Percentiles rank a stretch among this genome's conserved stretches.
These are phyloP conservation scores for Pseudisothecium myosuroides DNA, from an alignment of 225 moss, liverwort and hornwort species.

Conservation along the genomic window DNA sequence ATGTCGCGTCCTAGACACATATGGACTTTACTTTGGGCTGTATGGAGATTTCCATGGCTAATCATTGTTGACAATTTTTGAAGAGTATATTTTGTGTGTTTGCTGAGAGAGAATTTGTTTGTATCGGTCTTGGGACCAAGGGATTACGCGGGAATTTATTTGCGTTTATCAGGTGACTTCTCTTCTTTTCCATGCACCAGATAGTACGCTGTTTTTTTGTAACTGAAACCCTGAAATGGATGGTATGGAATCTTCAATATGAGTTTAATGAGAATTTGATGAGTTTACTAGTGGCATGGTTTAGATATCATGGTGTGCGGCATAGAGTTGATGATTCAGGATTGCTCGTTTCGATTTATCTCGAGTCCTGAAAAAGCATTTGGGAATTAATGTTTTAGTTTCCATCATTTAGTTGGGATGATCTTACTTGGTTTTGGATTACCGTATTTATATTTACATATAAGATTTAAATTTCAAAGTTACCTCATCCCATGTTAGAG, in stretches of 20 bases:
- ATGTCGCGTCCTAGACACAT: constrained; percentile 2
- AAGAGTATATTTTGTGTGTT: neutral
- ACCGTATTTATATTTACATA: neutral
- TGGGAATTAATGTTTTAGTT: neutral
- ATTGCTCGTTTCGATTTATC: neutral
- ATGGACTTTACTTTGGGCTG: neutral
- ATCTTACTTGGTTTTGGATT: neutral
- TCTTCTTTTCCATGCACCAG: neutral
- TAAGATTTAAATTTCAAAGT: neutral
- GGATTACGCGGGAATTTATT: neutral
- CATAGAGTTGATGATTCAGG: neutral
- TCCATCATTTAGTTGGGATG: neutral
- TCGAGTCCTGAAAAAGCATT: neutral
- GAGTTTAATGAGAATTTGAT: neutral
- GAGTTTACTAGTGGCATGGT: neutral
- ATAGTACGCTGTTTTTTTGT: neutral
- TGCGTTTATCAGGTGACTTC: neutral
- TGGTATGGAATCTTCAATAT: neutral
- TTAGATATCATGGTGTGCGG: neutral
- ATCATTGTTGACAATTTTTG: neutral
- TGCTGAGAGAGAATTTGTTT: neutral
- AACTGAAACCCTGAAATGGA: neutral
- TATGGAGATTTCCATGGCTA: neutral
- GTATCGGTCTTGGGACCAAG: neutral
- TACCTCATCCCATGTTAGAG: too few species aligned